These are phyloP conservation scores for Gnaphalium uliginosum DNA, from an alignment of 129 eudicot genomes.

Conservation along the genomic window DNA sequence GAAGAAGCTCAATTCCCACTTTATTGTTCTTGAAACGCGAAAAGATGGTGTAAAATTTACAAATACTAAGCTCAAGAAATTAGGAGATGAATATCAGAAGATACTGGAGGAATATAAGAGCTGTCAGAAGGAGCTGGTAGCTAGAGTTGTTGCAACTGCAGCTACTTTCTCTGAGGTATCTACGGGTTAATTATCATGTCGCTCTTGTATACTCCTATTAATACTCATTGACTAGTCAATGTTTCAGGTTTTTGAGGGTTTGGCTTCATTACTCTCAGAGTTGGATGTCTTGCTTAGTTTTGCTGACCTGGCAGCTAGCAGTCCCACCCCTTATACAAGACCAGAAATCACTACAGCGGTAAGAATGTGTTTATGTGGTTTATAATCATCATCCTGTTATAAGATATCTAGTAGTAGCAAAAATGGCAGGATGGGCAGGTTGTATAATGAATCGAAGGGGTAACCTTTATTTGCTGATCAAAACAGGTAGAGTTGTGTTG, in stretches of 20 bases:
- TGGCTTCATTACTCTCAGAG: slow-evolving; percentile 75
- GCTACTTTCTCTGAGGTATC: slow-evolving; percentile 79
- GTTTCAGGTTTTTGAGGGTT: slow-evolving; percentile 77
- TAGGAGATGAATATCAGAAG: slow-evolving; percentile 86
- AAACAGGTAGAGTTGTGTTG: neutral
- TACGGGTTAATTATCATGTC: neutral
- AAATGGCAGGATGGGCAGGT: neutral
- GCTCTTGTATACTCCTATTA: neutral
- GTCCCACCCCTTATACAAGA: slow-evolving; percentile 84
- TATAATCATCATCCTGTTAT: neutral
- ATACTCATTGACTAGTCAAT: slow-evolving; percentile 2
- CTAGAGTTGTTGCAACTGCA: slow-evolving; percentile 70
- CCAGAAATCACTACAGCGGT: slow-evolving; percentile 80
- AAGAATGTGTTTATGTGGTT: slow-evolving; percentile 27
- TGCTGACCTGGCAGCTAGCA: slow-evolving; percentile 93
- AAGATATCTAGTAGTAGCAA: neutral
- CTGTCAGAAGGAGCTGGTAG: slow-evolving; percentile 87
- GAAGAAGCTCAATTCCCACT: slow-evolving; percentile 77
- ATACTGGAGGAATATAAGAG: slow-evolving; percentile 80
- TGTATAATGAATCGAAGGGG: neutral
- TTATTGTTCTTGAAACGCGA: slow-evolving; percentile 88
- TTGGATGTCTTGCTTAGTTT: slow-evolving; percentile 94
- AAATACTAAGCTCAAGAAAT: slow-evolving; percentile 75
- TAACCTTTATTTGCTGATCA: neutral
- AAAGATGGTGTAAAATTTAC: slow-evolving; percentile 97